Base-by-base conservation (phyloP, 352 stramenopile genomes). In the Globisporangium cylindrosporum region DNA sequence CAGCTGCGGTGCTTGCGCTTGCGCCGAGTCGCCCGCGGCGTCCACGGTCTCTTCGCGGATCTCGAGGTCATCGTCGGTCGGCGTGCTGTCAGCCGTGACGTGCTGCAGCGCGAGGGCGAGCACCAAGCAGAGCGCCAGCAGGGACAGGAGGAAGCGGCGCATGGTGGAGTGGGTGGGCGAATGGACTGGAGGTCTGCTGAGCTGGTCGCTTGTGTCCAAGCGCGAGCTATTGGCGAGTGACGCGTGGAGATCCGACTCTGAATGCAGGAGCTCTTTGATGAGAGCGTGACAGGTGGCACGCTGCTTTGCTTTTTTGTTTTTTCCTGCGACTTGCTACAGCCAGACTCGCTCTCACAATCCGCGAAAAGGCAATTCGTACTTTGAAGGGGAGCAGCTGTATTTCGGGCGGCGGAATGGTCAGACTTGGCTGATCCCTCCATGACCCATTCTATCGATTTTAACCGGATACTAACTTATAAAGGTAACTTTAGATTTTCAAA, bases 11-110 rank as follows among this genome's bases (percentile, higher is more conserved):
- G 78, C 67, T 8, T 60, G 48, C 48, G 43, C 18, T 8, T 60
- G 48, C 48, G 43, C 43, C 6, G 43, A 24, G 1, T 82, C 75
- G 25, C 64, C 59, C 18, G 69, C 49, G 1, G 76, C 62, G 34
- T 87, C 73, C 18, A 89, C 63, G 7, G 70, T 80, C 46, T 88
- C 78, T 68, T 86, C 84, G 12, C 77, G 74, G 60, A 88, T 72
- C 22, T 62, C 56, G n/a, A 62, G 56, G 56, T 49, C 22, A 27
- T 56, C 56, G 32, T 62, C 56, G 20, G 32, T 20, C 0, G 76
- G 48, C 1, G 66, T 72, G 25, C 77, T 70, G 49, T 84, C 73
- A 38, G 75, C 68, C 1, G 53, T 62, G 43, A 51, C 18, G 7
- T 60, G 59, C 27, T 62, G 66, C 58, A 75, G 63, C 1, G 62